Evolutionary conservation across 129 eudicot genomes (phyloP).

Genomic region (Tagetes erecta): DNA sequence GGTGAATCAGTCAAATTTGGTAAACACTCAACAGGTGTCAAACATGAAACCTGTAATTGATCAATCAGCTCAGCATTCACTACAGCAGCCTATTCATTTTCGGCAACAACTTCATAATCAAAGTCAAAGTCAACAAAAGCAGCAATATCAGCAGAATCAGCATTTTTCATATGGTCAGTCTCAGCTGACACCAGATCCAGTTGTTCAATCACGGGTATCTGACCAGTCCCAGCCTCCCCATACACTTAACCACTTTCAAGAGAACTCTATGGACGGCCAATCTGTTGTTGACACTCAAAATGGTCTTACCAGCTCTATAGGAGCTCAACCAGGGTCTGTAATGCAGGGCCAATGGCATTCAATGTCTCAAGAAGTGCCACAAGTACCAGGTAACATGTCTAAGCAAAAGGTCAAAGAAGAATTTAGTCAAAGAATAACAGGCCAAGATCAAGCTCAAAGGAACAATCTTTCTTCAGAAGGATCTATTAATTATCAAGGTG

Average conservation of each 20-base stretch:
- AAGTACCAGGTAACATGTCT: slow-evolving; percentile 35
- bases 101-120: slow-evolving; percentile 48
- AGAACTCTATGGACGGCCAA: slow-evolving; percentile 49
- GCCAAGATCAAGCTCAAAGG: slow-evolving; percentile 64
- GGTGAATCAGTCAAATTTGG: slow-evolving; percentile 49
- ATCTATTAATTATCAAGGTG: slow-evolving; percentile 46
- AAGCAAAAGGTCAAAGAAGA: slow-evolving; percentile 62
- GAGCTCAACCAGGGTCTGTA: slow-evolving; percentile 45
- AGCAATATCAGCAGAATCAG: slow-evolving; percentile 39
- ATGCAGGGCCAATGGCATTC: slow-evolving; percentile 60
- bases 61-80: slow-evolving; percentile 49
- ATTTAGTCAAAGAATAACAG: slow-evolving; percentile 53
- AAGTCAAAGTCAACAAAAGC: slow-evolving; percentile 57
- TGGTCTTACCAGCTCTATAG: slow-evolving; percentile 45
- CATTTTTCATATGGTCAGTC: slow-evolving; percentile 17
- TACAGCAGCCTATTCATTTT: slow-evolving; percentile 54
- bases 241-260: slow-evolving; percentile 46
- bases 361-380: slow-evolving; percentile 53
- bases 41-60: slow-evolving; percentile 44
- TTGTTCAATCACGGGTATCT: slow-evolving; percentile 27
- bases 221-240: slow-evolving; percentile 56
- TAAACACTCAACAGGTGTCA: slow-evolving; percentile 44
- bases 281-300: slow-evolving; percentile 47
- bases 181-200: slow-evolving; percentile 9
- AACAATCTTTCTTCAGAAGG: slow-evolving; percentile 66